Conservation (phyloP, 805 yeast genomes). For the Ogataea nakhonphanomensis region DNA sequence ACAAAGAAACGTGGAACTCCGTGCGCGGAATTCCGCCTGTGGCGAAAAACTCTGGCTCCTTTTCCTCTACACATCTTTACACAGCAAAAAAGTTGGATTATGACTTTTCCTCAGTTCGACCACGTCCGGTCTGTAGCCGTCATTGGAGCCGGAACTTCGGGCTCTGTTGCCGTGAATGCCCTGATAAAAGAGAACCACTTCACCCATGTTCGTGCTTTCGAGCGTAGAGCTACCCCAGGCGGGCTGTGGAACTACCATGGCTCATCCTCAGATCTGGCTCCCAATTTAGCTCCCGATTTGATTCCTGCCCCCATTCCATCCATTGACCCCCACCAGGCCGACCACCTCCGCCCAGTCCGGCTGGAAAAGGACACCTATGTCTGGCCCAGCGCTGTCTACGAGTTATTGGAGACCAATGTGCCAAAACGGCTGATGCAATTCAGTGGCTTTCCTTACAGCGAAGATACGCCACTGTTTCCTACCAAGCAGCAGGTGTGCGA, state of each 20-base stretch:
- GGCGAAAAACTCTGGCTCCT: neutral
- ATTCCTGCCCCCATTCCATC: slow-evolving; percentile 28
- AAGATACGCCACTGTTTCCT: slow-evolving; percentile 50
- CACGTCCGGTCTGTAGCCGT: slow-evolving; percentile 45
- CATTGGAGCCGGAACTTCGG: slow-evolving; percentile 79
- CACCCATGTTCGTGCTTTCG: slow-evolving; percentile 53
- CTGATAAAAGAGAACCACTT: slow-evolving; percentile 48
- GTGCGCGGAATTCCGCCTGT: neutral
- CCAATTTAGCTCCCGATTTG: too few species aligned
- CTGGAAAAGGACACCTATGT: slow-evolving; percentile 25
- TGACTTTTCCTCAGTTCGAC: slow-evolving; percentile 13
- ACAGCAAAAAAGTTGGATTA: neutral
- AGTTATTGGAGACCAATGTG: slow-evolving; percentile 67
- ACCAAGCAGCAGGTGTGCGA: slow-evolving; percentile 52
- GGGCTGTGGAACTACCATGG: slow-evolving; percentile 74
- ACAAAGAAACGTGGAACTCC: slow-evolving; percentile 4
- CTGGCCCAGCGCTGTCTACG: slow-evolving; percentile 61
- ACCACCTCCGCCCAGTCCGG: slow-evolving; percentile 11
- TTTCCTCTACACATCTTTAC: neutral
- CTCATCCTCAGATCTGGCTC: slow-evolving; percentile 16
- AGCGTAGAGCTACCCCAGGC: slow-evolving; percentile 56
- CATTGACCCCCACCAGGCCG: slow-evolving; percentile 22
- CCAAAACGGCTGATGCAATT: slow-evolving; percentile 66
- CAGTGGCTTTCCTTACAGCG: slow-evolving; percentile 48
- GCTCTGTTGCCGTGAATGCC: slow-evolving; percentile 64